A percentile compares a stretch with the other conserved stretches of the same genome.
phyloP scores from a whole-genome alignment of 768 basidiomycete species.

The Leccinum disarticulatum region DNA sequence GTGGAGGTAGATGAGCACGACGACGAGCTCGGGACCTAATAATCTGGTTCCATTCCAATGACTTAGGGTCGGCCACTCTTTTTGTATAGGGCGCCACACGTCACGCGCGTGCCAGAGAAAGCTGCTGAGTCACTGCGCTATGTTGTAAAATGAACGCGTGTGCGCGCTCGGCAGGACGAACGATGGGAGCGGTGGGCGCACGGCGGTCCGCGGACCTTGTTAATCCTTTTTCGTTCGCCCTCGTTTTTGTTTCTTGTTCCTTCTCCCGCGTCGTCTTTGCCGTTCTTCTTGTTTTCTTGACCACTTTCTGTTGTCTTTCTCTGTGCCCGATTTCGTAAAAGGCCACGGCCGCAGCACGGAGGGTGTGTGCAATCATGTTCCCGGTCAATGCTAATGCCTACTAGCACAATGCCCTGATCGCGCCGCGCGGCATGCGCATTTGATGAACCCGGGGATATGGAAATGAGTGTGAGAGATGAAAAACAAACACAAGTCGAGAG shows the following conservation, averaged over 20 bases:
- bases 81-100: constrained; percentile 19
- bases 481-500: not conserved
- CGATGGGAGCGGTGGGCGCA: not conserved
- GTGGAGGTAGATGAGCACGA: not conserved
- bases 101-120: constrained; percentile 14
- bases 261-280: not conserved
- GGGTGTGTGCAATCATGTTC: not conserved
- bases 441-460: not conserved
- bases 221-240: not conserved
- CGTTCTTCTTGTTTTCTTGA: not conserved
- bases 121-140: constrained; percentile 19
- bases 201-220: not conserved
- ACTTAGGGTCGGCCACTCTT: constrained; percentile 11
- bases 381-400: constrained; percentile 6
- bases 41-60: constrained; percentile 5
- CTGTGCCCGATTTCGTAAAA: constrained; percentile 5
- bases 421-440: constrained; percentile 9
- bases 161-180: constrained; percentile 5
- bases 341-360: not conserved
- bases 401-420: not conserved
- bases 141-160: not conserved
- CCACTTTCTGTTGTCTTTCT: not conserved
- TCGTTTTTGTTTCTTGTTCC: not conserved
- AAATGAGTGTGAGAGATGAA: constrained; percentile 21
- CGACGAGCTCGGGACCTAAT: constrained; percentile 7